These are phyloP conservation scores for Plantago lanceolata DNA, from an alignment of 305 asterid species.

Conservation along the genomic window DNA sequence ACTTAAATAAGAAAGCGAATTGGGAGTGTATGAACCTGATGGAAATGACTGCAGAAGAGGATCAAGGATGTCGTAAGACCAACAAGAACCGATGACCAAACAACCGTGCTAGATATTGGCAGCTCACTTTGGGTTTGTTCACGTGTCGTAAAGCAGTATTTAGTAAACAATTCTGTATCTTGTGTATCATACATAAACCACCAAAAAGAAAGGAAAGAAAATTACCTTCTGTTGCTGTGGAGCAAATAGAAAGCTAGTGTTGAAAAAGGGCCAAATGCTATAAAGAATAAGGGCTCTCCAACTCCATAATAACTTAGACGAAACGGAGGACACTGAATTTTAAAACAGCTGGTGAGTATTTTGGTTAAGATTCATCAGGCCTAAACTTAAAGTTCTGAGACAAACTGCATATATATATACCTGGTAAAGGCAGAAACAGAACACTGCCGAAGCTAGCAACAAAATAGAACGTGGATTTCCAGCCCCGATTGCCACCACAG, in stretches of 20 bases:
- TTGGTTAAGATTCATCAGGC: too few relatives aligned
- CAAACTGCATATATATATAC: constrained; percentile 18
- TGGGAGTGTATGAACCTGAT: constrained; percentile 31
- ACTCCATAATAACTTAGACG: constrained; percentile 61
- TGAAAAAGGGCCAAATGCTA: constrained; percentile 60
- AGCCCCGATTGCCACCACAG: constrained; percentile 39
- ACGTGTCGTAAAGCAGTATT: background rate
- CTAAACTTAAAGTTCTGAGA: background rate
- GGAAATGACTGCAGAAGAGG: constrained; percentile 68
- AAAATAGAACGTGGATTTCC: constrained; percentile 40
- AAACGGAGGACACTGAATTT: constrained; percentile 59
- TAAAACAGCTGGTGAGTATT: too few relatives aligned
- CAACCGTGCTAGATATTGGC: constrained; percentile 39
- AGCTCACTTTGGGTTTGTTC: constrained; percentile 30
- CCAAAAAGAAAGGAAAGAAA: background rate
- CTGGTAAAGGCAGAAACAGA: constrained; percentile 61
- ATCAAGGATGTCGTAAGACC: constrained; percentile 57
- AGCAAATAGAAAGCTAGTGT: constrained; percentile 56
- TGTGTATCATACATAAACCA: background rate
- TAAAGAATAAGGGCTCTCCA: constrained; percentile 63
- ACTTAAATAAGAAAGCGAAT: background rate
- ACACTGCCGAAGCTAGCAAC: constrained; percentile 41
- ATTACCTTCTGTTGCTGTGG: constrained; percentile 33
- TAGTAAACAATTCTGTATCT: background rate
- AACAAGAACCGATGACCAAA: constrained; percentile 48